Conservation (phyloP, 192 early-diverging fungal genomes). For the Chytriomyces sp. region DNA sequence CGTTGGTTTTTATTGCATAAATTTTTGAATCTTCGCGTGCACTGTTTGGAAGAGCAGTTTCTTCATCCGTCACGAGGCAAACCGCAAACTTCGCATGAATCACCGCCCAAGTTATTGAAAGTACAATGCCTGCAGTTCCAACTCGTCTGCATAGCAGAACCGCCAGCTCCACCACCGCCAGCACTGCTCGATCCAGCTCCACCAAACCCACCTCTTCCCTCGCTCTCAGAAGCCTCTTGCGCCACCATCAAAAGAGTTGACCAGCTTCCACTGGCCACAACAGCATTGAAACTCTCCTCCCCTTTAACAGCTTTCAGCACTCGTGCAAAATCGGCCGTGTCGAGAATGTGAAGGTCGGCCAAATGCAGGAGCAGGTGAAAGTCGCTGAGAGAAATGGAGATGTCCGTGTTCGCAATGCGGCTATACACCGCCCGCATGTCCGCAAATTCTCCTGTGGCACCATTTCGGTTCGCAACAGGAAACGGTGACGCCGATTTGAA, state of each 20-base stretch:
- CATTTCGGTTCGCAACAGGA: slow-evolving; percentile 80
- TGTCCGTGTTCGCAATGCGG: slow-evolving; percentile 52
- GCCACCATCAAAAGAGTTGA: slow-evolving; percentile 71
- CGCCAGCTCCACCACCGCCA: slow-evolving; percentile 41
- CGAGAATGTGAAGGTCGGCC: slow-evolving; percentile 68
- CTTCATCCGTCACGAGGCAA: slow-evolving; percentile 56
- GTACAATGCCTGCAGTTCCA: slow-evolving; percentile 83
- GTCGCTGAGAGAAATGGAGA: slow-evolving; percentile 70
- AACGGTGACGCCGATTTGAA: slow-evolving; percentile 71
- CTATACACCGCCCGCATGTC: slow-evolving; percentile 65
- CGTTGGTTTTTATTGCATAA: too few species aligned
- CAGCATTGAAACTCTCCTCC: slow-evolving; percentile 52
- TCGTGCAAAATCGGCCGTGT: slow-evolving; percentile 43
- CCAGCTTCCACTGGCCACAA: slow-evolving; percentile 68
- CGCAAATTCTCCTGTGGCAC: slow-evolving; percentile 45
- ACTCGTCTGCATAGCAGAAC: slow-evolving; percentile 26
- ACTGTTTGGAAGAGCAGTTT: too few species aligned
- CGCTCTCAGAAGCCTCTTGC: slow-evolving; percentile 29
- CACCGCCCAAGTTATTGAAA: slow-evolving; percentile 68
- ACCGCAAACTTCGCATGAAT: slow-evolving; percentile 84
- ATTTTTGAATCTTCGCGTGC: too few species aligned
- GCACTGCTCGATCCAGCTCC: background rate
- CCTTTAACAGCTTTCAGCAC: slow-evolving; percentile 26
- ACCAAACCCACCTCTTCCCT: background rate
- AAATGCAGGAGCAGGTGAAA: slow-evolving; percentile 86